Evolutionary conservation across 805 yeast genomes (phyloP).

Genomic region (Nakazawaea laoshanensis): DNA sequence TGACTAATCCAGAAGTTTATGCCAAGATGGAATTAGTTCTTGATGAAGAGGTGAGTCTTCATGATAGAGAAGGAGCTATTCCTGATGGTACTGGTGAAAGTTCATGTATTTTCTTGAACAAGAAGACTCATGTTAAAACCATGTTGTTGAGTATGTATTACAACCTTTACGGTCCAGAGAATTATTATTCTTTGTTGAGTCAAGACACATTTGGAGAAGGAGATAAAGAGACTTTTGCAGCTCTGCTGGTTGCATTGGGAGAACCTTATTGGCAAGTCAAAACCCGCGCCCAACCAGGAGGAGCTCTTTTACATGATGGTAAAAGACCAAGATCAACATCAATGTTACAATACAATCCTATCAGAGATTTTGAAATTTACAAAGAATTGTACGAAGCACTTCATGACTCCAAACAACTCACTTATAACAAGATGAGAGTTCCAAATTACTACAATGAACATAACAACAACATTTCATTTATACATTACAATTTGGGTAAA

Average conservation of each 20-base stretch:
- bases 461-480: constrained; percentile 6
- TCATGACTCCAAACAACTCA: neutral
- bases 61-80: constrained; percentile 45
- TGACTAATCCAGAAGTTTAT: constrained; percentile 3
- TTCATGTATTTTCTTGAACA: constrained; percentile 49
- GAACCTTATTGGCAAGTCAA: constrained; percentile 29
- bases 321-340: constrained; percentile 11
- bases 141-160: constrained; percentile 46
- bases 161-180: constrained; percentile 47
- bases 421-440: constrained; percentile 7
- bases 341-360: constrained; percentile 26
- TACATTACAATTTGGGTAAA: constrained; percentile 10
- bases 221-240: constrained; percentile 59
- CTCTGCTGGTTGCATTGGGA: constrained; percentile 43
- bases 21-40: constrained; percentile 3
- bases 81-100: constrained; percentile 56
- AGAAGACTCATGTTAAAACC: constrained; percentile 41
- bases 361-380: constrained; percentile 17
- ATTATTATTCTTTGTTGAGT: constrained; percentile 48
- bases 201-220: constrained; percentile 65
- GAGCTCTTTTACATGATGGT: constrained; percentile 15
- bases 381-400: constrained; percentile 4
- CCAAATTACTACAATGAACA: constrained; percentile 5
- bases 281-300: constrained; percentile 31
- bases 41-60: constrained; percentile 28